Evolutionary conservation across 1,139 yeast genomes (phyloP).

Genomic region (Candida frijolesensis): DNA sequence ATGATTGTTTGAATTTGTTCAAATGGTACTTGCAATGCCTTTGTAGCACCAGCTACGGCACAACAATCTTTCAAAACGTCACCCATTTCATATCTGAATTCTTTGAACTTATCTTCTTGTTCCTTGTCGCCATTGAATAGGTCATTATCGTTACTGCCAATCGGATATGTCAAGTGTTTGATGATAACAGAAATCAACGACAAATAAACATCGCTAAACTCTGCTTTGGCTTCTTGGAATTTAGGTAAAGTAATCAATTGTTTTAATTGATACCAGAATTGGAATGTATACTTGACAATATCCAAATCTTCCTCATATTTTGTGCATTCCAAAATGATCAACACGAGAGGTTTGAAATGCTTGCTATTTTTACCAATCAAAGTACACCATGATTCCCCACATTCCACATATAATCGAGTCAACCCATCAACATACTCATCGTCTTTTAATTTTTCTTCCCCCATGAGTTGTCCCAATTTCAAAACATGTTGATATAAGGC

Average conservation of each 20-base stretch:
- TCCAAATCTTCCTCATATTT: conserved; percentile 80
- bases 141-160: conserved; percentile 39
- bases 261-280: conserved; percentile 86
- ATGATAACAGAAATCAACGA: conserved; percentile 70
- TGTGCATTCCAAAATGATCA: conserved; percentile 62
- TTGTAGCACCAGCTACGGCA: conserved; percentile 77
- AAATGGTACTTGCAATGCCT: conserved; percentile 67
- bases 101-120: conserved; percentile 89
- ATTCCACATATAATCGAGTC: conserved; percentile 82
- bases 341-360: conserved; percentile 75
- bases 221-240: conserved; percentile 60
- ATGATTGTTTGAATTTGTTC: conserved; percentile 48
- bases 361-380: conserved; percentile 74
- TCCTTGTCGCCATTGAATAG: conserved; percentile 68
- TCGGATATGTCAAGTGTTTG: conserved; percentile 76
- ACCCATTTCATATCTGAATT: conserved; percentile 94
- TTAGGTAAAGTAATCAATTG: conserved; percentile 68
- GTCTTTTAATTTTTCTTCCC: conserved; percentile 50
- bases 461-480: conserved; percentile 54
- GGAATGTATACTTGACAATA: conserved; percentile 85
- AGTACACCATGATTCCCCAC: conserved; percentile 96
- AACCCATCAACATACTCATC: conserved; percentile 71
- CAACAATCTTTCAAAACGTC: conserved; percentile 95
- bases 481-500: conserved; percentile 71
- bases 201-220: conserved; percentile 61